Conservation (phyloP, 768 basidiomycete species). For the Amanita exitialis region DNA sequence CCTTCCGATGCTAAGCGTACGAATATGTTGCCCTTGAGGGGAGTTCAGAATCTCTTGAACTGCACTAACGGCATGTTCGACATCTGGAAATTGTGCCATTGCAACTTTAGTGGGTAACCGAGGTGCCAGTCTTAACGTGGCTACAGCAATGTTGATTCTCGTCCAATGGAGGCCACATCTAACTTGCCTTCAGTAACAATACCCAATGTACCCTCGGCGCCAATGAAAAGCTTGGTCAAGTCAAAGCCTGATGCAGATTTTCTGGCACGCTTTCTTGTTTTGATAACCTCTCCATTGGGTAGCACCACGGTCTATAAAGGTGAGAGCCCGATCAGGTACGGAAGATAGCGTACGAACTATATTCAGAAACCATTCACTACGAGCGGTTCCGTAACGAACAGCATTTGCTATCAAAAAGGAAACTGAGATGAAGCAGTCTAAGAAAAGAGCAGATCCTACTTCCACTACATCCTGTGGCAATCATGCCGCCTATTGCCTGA, state of each 20-base stretch:
- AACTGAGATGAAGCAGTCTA: not conserved
- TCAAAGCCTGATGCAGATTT: constrained; percentile 89
- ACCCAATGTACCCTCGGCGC: constrained; percentile 83
- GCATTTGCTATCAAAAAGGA: constrained; percentile 47
- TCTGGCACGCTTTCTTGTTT: constrained; percentile 68
- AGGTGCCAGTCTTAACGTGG: constrained; percentile 76
- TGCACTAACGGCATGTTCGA: constrained; percentile 67
- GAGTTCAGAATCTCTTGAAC: constrained; percentile 73
- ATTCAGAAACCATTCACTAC: constrained; percentile 82
- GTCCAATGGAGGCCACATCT: not conserved
- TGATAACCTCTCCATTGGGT: constrained; percentile 78
- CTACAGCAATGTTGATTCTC: constrained; percentile 25
- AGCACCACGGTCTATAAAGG: constrained; percentile 68
- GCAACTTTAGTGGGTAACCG: constrained; percentile 77
- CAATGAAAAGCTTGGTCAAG: constrained; percentile 80
- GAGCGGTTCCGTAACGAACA: constrained; percentile 81
- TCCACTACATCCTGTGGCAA: constrained; percentile 78
- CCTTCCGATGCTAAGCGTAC: constrained; percentile 29
- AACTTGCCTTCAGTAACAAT: constrained; percentile 74
- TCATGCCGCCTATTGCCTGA: constrained; percentile 83
- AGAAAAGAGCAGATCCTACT: constrained; percentile 35
- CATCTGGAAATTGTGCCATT: constrained; percentile 78
- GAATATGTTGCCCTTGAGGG: constrained; percentile 61
- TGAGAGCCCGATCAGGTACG: not conserved
- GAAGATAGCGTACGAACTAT: constrained; percentile 34